Conservation (phyloP, 768 basidiomycete genomes). For the Psilocybe azurescens region DNA sequence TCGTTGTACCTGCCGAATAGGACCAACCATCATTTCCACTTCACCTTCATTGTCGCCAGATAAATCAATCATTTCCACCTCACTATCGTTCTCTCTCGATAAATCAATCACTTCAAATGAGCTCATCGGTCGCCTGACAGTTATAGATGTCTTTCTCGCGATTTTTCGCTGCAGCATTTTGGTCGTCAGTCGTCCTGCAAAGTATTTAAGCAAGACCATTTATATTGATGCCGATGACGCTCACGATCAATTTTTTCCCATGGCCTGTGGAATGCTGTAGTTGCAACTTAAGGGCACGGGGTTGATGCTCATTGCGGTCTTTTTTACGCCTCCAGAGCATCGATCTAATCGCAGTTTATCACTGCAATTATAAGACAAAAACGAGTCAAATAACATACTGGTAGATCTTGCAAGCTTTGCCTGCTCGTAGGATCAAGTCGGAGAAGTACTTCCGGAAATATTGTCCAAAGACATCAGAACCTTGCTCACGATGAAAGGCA, state of each 20-base stretch:
- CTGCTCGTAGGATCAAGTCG: conserved; percentile 40
- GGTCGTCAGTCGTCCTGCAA: background rate
- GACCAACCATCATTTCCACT: background rate
- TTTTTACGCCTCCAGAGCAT: too few species aligned
- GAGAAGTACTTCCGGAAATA: conserved; percentile 45
- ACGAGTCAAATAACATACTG: conserved; percentile 7
- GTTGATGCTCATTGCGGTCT: background rate
- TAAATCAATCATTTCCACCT: background rate
- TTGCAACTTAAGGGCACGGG: background rate
- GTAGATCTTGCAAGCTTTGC: conserved; percentile 26
- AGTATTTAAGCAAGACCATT: background rate
- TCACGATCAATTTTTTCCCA: background rate
- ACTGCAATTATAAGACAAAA: background rate
- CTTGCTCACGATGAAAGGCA: conserved; percentile 45
- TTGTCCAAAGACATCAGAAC: conserved; percentile 38
- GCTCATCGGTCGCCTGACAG: background rate
- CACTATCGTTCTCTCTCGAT: background rate
- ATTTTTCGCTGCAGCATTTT: background rate
- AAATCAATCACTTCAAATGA: background rate
- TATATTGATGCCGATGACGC: background rate
- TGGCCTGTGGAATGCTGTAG: background rate
- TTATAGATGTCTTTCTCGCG: background rate
- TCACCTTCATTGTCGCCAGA: background rate
- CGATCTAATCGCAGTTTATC: too few species aligned
- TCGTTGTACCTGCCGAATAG: background rate